Evolutionary conservation across 2,329 filamentous ascomycete genomes (phyloP), one percentile per base, ranked within the genome.

Genomic region (Ophiosphaerella herpotricha): DNA sequence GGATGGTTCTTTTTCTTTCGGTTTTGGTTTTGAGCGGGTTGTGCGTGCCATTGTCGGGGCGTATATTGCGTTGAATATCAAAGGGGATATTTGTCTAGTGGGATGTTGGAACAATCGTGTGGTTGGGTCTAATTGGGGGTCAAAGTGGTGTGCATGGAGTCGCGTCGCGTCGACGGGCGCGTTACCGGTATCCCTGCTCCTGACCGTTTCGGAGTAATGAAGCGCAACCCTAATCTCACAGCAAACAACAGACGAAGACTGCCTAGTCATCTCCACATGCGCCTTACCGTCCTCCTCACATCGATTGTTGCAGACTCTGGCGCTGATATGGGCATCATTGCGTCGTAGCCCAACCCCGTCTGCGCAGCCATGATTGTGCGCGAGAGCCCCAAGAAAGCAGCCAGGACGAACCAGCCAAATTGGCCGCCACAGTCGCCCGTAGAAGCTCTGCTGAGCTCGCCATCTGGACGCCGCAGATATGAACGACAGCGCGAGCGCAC

Each of bases 401-500:
- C 57, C 73, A 78, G 60, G 69, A 70, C 70, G 32, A 61, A 66
- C 29, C 61, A 63, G n/a, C 74, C 71, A 55, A 76, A 67, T 50
- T 87, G 85, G 85, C 85, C 85, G 48, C 85, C 85, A 14, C 78
- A 80, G 63, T 87, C 84, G 16, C 83, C 85, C 13, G 78, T 81
- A 60, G 82, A 86, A 55, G 85, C 84, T 18, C 76, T 87, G 13
- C 74, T 86, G 50, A 84, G 81, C 67, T 87, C 92, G 3, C 93
- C 93, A 1, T 85, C 87, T 58, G 93, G 91, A 45, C 87, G 91
- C 63, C 85, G 87, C 69, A 87, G 85, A 70, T 85, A 90, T 65
- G 82, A 87, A 69, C 84, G 86, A 52, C 62, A 55, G 62, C 82
- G 85, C 58, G 83, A 86, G 57, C 84, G 83, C 60, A 80, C 80